A percentile compares a stretch with the other conserved stretches of the same genome.
These are phyloP conservation scores for Xylaria venustula DNA, from an alignment of 495 filamentous ascomycete species.

Conservation along the genomic window DNA sequence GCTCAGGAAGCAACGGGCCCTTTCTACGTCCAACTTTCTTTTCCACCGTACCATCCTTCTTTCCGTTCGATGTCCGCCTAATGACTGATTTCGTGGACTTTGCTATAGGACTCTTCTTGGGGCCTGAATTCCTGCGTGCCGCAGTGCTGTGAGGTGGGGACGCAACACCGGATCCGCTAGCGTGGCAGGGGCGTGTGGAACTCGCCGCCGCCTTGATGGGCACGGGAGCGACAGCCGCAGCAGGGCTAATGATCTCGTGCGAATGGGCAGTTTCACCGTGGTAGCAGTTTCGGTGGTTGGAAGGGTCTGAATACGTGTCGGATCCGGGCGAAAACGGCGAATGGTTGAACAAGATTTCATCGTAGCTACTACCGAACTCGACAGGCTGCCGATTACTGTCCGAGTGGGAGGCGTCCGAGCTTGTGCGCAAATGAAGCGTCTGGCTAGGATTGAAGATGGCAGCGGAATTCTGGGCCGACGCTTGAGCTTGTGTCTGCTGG, in stretches of 20 bases:
- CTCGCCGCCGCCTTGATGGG: conserved; percentile 63
- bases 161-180: conserved; percentile 59
- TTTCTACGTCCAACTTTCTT: conserved; percentile 86
- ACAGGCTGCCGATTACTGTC: conserved; percentile 54
- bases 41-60: conserved; percentile 69
- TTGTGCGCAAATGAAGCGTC: conserved; percentile 78
- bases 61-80: conserved; percentile 69
- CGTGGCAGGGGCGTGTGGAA: conserved; percentile 54
- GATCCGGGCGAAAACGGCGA: conserved; percentile 67
- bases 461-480: conserved; percentile 49
- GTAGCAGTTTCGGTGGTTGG: conserved; percentile 52
- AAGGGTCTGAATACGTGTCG: conserved; percentile 54
- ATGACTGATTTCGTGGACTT: conserved; percentile 81
- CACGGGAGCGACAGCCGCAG: conserved; percentile 64
- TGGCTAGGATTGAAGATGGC: conserved; percentile 85
- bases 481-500: conserved; percentile 41
- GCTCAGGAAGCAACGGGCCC: conserved; percentile 86
- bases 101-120: conserved; percentile 73
- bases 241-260: conserved; percentile 61
- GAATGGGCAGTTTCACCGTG: conserved; percentile 45
- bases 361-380: conserved; percentile 78
- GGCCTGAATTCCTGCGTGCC: conserved; percentile 58
- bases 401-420: conserved; percentile 81
- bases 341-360: conserved; percentile 73
- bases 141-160: conserved; percentile 53